Base-by-base conservation (phyloP, 441 rosid genomes). In the Caryocar brasiliense region DNA sequence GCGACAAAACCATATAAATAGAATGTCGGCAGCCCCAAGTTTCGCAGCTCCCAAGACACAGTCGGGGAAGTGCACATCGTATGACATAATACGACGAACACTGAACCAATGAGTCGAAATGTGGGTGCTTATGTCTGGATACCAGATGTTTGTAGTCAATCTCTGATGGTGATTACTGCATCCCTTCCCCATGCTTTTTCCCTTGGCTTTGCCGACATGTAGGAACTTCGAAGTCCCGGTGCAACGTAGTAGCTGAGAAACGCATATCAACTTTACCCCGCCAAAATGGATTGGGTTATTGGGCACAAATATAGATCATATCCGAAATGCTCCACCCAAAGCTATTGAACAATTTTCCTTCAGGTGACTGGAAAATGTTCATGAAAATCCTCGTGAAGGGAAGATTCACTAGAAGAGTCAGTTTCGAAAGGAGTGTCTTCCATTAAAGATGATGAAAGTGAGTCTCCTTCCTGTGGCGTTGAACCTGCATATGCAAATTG, bases 341-440 rank as follows among this genome's bases (percentile, higher is more conserved):
- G 26, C 53, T 40, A 30, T 42, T 20, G 34, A 40, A 35, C 3
- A 40, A 30, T 7, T 55, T 38, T 18, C 40, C 52, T 45, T 34
- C 29, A 22, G 52, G 36, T 19, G 37, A 48, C 29, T 14, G 40
- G 7, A 15, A 24, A 15, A 42, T 57, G 3, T 33, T 83, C 95
- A 0, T 70, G 75, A 36, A 77, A 78, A 71, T 93, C 99, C 74
- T 86, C 96, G 18, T 75, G 83, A n/a, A 95, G 81, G 3, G 92
- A 80, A 40, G 95, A 84, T 38, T 77, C 91, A 27, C 93, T 66
- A 18, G 95, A 92, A 33, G 81, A 78, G 58, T 86, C 97, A 36
- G 83, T 81, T 68, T 75, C 90, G 27, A 76, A 86, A 24, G 72
- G 59, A 38, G 84, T 70, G 37, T 71, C 44, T 58, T 93, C 97